Evolutionary conservation across 108 stramenopile genomes (phyloP), one percentile per base, ranked within the genome.

Genomic region (Cyclotella atomus): DNA sequence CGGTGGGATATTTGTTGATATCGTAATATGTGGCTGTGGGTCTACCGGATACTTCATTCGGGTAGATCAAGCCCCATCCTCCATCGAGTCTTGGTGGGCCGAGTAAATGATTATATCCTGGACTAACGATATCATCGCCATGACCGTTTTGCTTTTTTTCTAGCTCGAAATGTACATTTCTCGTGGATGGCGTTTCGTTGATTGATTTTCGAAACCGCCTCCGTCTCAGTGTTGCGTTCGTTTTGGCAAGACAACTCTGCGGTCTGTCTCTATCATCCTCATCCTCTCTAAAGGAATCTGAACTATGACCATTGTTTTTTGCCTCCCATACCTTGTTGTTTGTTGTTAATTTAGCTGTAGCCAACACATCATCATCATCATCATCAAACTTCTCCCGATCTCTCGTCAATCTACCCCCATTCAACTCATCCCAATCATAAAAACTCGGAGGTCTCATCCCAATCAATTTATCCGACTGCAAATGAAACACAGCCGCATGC

Each of bases 361-460:
- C n/a, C n/a, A n/a, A n/a, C n/a, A n/a, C n/a, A n/a, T n/a, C 56
- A 15, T 17, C 56, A 9, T 32, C 56, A 14, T 12, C 29, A 10
- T 57, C 30, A 30, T n/a, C 30, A 28, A 10, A 57, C 29, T 8
- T 14, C 45, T 90, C 88, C 27, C 88, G 76, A 57, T 93, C 89
- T 73, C 92, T 62, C 0, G 82, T 84, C 69, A 93, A 65, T 59
- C 59, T 73, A 3, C 75, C 25, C 19, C 45, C 27, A 70, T 93
- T 81, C 74, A 93, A 70, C 5, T 88, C 85, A 12, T 87, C 81
- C 68, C 82, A 81, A 64, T 93, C 85, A 57, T 65, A 83, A 63
- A 76, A 93, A 64, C 62, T 75, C 1, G 88, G 89, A 16, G 92
- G 92, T 33, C 75, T 81, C 73, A 89, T 88, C 24, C 44, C 25